Evolutionary conservation across 2,329 filamentous ascomycete genomes (phyloP).

Genomic region (Calycina marina): DNA sequence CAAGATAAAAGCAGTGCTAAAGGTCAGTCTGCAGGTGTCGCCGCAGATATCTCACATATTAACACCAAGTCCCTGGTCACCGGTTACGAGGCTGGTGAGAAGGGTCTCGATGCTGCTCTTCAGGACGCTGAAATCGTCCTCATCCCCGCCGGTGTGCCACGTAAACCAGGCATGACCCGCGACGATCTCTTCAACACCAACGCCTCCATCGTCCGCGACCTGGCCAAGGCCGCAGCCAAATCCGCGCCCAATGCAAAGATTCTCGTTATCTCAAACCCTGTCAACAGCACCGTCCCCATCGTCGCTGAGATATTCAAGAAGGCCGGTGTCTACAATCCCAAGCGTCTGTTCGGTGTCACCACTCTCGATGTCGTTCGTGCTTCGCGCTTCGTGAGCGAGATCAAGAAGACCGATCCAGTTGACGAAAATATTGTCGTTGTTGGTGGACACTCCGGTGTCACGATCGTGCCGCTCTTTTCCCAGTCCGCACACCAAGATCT

Average conservation of each 20-base stretch:
- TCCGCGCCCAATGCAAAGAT: constrained; percentile 84
- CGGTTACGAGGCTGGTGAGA: constrained; percentile 68
- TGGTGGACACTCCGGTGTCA: constrained; percentile 94
- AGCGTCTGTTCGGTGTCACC: constrained; percentile 98
- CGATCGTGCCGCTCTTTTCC: constrained; percentile 95
- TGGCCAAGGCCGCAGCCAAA: constrained; percentile 87
- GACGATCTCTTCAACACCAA: constrained; percentile 99
- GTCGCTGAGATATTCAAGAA: constrained; percentile 93
- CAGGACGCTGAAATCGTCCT: constrained; percentile 86
- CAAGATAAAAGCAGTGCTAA: no score
- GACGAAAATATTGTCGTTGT: constrained; percentile 65
- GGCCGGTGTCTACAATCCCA: constrained; percentile 93
- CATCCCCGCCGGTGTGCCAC: constrained; percentile 95
- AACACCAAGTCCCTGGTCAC: constrained; percentile 95
- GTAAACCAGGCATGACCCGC: constrained; percentile 94
- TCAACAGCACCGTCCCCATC: constrained; percentile 99
- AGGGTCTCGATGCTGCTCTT: constrained; percentile 64
- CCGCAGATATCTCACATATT: constrained; percentile 95
- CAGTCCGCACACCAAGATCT: constrained; percentile 64
- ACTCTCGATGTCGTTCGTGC: constrained; percentile 98
- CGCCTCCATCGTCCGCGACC: constrained; percentile 95
- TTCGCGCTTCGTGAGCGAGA: constrained; percentile 88
- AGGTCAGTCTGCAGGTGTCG: constrained; percentile 79
- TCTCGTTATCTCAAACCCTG: constrained; percentile 96
- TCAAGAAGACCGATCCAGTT: constrained; percentile 5